Conservation (phyloP, 805 yeast species). For the Vanderwaltozyma verrucispora region DNA sequence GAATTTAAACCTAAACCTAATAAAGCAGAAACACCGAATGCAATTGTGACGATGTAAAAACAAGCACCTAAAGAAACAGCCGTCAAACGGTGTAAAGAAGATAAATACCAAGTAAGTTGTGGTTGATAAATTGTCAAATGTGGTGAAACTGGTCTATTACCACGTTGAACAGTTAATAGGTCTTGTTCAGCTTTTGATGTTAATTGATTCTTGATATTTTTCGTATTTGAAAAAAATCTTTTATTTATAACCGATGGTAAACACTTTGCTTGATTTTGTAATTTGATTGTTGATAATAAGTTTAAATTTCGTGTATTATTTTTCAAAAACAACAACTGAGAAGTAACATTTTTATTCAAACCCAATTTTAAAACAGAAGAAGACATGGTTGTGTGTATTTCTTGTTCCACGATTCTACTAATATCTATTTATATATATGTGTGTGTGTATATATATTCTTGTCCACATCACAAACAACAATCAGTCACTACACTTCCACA, state of each 20-base stretch:
- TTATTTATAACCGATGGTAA: too few species aligned
- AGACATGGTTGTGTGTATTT: neutral
- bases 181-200: slow-evolving; percentile 55
- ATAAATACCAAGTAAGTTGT: slow-evolving; percentile 75
- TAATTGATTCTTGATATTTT: slow-evolving; percentile 16
- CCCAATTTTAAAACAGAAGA: neutral
- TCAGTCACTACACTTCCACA: too few species aligned
- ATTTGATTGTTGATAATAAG: too few species aligned
- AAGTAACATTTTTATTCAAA: neutral
- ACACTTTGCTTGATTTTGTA: too few species aligned
- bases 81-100: slow-evolving; percentile 76
- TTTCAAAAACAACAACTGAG: neutral
- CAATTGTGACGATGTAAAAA: slow-evolving; percentile 66
- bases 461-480: too few species aligned
- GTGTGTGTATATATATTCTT: too few species aligned
- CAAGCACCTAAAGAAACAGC: slow-evolving; percentile 76
- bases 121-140: slow-evolving; percentile 85
- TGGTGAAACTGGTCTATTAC: slow-evolving; percentile 83
- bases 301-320: neutral
- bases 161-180: slow-evolving; percentile 71
- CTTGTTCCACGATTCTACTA: too few species aligned
- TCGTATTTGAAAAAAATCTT: slow-evolving; percentile 1
- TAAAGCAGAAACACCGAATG: slow-evolving; percentile 61
- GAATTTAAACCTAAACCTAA: slow-evolving; percentile 40
- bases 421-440: too few species aligned